These are phyloP conservation scores for Opeltia flavorubescens DNA, from an alignment of 495 filamentous ascomycete species.

Conservation along the genomic window DNA sequence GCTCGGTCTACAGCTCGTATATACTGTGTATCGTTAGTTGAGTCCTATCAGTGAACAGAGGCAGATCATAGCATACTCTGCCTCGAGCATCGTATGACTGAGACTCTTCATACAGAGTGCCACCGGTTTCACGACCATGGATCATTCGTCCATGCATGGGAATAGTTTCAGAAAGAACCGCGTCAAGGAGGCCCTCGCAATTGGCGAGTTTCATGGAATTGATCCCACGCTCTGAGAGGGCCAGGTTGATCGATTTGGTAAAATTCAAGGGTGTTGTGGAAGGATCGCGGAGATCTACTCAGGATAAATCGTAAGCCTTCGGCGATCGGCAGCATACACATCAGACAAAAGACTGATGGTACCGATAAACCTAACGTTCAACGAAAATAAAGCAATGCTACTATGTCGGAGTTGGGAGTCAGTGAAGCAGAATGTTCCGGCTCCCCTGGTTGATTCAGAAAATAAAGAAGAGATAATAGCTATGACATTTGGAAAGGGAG, in stretches of 20 bases:
- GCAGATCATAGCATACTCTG: slow-evolving; percentile 37
- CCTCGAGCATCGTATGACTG: slow-evolving; percentile 88
- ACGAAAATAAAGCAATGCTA: neutral
- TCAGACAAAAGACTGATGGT: neutral
- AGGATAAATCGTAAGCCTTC: too few relatives aligned
- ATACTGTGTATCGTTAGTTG: slow-evolving; percentile 7
- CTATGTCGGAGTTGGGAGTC: neutral
- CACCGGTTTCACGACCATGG: slow-evolving; percentile 52
- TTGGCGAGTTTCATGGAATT: slow-evolving; percentile 61
- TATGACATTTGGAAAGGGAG: neutral
- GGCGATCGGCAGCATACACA: neutral
- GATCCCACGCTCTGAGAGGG: slow-evolving; percentile 87
- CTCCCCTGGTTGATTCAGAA: neutral
- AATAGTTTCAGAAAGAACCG: slow-evolving; percentile 61
- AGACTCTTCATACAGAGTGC: slow-evolving; percentile 56
- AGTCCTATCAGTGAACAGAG: neutral
- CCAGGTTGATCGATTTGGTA: slow-evolving; percentile 94
- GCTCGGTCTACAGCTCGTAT: slow-evolving; percentile 61
- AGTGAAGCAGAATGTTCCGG: neutral
- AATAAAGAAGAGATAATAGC: neutral
- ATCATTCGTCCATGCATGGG: slow-evolving; percentile 99
- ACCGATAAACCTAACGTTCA: neutral
- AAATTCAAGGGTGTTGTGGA: slow-evolving; percentile 83
- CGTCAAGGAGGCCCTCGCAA: slow-evolving; percentile 49
- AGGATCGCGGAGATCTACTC: slow-evolving; percentile 79